phyloP scores from a whole-genome alignment of 805 yeast genomes.

The Hanseniaspora singularis region DNA sequence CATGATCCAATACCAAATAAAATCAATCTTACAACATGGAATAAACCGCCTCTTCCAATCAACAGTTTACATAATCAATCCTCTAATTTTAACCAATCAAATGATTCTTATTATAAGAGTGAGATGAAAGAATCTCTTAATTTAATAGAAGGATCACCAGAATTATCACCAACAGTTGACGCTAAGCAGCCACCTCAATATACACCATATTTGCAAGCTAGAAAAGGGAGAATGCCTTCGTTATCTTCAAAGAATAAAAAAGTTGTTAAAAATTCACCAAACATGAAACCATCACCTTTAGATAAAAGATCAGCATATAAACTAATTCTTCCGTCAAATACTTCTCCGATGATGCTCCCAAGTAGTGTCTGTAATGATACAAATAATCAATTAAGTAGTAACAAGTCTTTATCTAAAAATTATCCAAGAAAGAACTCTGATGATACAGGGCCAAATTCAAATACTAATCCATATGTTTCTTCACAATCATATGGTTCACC shows the following conservation, averaged over 20 bases:
- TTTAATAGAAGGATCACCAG: conserved; percentile 1
- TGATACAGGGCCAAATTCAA: no score
- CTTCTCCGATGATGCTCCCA: conserved; percentile 1
- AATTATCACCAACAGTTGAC: conserved; percentile 13
- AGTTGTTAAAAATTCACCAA: conserved; percentile 10
- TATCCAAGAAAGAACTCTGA: neutral
- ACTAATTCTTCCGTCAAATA: conserved; percentile 10
- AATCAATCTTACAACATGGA: no score
- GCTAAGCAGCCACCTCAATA: conserved; percentile 13
- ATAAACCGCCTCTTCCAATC: no score
- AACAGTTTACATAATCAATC: no score
- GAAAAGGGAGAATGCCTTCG: neutral
- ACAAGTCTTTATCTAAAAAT: neutral
- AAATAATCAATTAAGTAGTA: neutral
- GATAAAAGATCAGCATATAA: conserved; percentile 9
- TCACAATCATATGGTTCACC: no score
- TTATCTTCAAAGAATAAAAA: neutral
- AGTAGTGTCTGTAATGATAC: neutral
- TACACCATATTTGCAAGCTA: conserved; percentile 14
- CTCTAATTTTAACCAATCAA: no score
- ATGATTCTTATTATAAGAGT: neutral
- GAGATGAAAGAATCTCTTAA: no score
- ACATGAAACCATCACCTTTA: neutral
- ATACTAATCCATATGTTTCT: no score
- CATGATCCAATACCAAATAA: no score